Conservation (phyloP, 2,329 filamentous ascomycete species). For the Aspergillus fischeri region DNA sequence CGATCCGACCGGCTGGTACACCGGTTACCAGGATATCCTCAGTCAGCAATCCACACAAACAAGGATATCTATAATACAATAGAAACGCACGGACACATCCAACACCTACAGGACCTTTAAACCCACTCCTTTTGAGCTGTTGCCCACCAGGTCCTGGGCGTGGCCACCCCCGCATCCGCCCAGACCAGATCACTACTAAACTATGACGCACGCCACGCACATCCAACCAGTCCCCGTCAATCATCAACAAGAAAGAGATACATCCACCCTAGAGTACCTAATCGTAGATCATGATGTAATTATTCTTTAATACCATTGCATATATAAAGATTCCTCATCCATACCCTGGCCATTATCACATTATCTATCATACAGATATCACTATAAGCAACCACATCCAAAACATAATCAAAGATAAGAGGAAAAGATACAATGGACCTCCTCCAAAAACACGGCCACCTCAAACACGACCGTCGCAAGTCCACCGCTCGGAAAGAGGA, state of each 20-base stretch:
- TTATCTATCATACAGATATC: not conserved
- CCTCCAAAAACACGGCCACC: conserved; percentile 11
- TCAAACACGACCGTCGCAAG: conserved; percentile 6
- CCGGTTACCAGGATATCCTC: no score
- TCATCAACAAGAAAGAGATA: no score
- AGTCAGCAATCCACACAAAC: no score
- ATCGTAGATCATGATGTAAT: not conserved
- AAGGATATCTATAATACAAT: no score
- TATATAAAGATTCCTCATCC: not conserved
- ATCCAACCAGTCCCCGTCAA: not conserved
- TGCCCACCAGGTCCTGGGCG: no score
- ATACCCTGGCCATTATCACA: not conserved
- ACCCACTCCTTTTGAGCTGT: no score
- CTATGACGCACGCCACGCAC: not conserved
- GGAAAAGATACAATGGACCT: conserved; percentile 8
- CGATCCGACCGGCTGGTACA: no score
- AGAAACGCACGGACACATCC: not conserved
- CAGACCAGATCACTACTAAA: no score
- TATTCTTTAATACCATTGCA: not conserved
- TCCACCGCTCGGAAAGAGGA: conserved; percentile 1
- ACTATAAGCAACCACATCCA: not conserved
- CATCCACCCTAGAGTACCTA: no score
- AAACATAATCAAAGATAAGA: not conserved
- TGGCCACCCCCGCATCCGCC: not conserved
- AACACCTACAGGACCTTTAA: no score